Evolutionary conservation across 352 stramenopile genomes (phyloP), one percentile per base, ranked within the genome.

Genomic region (Plasmopara muralis): DNA sequence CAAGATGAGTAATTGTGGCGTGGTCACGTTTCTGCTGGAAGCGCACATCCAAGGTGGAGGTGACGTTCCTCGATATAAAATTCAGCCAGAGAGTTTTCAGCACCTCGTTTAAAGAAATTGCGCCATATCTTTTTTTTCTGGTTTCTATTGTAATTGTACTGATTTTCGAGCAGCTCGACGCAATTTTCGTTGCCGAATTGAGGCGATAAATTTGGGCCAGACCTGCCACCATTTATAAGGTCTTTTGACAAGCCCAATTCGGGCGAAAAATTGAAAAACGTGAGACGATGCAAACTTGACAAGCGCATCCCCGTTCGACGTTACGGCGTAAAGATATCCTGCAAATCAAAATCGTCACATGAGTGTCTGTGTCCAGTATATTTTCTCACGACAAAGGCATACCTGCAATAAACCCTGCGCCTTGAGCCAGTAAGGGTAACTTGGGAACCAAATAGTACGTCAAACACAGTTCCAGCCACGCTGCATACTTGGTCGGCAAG

Each of bases 381-480:
- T 8, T 29, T n/a, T 12, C 30, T n/a, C 7, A 35, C 0, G n/a
- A 20, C 4, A 16, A 30, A n/a, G 8, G 9, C 44, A 9, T 49
- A 88, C 88, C 88, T 52, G 85, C 80, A 9, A 93, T 45, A 18
- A 96, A 89, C 14, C 88, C 88, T 34, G 80, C 89, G 43, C 89
- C 71, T 69, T 96, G 87, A 20, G 83, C 85, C 20, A 96, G 56
- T 38, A 97, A 80, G 9, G 87, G 93, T 10, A 87, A 66, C 41
- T 85, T 65, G 0, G 74, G 87, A 0, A 95, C 81, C 15, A 95
- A 55, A 14, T 90, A 31, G 43, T 93, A 86, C 4, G 93, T 93
- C 25, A 93, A 47, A 12, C 92, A 52, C 12, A 97, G 65, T 60
- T 97, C 88, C 2, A 95, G 66, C 87, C 87, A 96, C 16, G 88